phyloP scores from a whole-genome alignment of 2,329 filamentous ascomycete species.

The Colletotrichum camelliae region DNA sequence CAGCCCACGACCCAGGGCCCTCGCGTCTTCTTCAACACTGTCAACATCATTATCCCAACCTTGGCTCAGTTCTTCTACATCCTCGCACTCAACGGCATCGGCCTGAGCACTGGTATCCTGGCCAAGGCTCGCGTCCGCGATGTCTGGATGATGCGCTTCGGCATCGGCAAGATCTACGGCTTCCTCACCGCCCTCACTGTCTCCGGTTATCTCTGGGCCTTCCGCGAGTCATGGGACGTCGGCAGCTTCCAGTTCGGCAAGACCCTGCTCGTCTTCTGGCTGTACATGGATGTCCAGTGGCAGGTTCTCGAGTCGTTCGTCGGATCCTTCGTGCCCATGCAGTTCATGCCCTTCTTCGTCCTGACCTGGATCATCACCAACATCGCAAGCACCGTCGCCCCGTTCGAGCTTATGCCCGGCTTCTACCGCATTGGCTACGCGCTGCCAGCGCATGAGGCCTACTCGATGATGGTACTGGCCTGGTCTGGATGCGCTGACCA shows the following conservation, averaged over 20 bases:
- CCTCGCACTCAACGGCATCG: constrained; percentile 12
- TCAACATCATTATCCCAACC: constrained; percentile 40
- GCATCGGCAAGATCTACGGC: constrained; percentile 34
- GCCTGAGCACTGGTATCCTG: neutral
- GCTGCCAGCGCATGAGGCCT: constrained; percentile 39
- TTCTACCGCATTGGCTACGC: constrained; percentile 45
- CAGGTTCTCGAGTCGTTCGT: constrained; percentile 41
- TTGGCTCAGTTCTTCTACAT: constrained; percentile 36
- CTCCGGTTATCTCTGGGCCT: constrained; percentile 49
- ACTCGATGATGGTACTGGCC: constrained; percentile 41
- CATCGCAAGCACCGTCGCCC: constrained; percentile 39
- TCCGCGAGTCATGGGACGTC: constrained; percentile 45
- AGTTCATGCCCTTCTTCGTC: constrained; percentile 45
- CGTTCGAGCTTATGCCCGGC: constrained; percentile 40
- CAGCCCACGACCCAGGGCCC: constrained; percentile 37
- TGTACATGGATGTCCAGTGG: constrained; percentile 48
- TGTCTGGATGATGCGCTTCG: constrained; percentile 28
- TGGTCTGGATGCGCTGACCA: constrained; percentile 48
- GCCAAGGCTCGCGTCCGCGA: constrained; percentile 26
- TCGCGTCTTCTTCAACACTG: constrained; percentile 41
- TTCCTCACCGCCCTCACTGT: constrained; percentile 41
- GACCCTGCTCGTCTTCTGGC: constrained; percentile 38
- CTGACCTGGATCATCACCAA: constrained; percentile 48
- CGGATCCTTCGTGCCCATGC: constrained; percentile 32
- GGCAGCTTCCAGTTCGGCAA: constrained; percentile 30